phyloP scores from a whole-genome alignment of 768 basidiomycete species.

The Leccinum subtestaceum region DNA sequence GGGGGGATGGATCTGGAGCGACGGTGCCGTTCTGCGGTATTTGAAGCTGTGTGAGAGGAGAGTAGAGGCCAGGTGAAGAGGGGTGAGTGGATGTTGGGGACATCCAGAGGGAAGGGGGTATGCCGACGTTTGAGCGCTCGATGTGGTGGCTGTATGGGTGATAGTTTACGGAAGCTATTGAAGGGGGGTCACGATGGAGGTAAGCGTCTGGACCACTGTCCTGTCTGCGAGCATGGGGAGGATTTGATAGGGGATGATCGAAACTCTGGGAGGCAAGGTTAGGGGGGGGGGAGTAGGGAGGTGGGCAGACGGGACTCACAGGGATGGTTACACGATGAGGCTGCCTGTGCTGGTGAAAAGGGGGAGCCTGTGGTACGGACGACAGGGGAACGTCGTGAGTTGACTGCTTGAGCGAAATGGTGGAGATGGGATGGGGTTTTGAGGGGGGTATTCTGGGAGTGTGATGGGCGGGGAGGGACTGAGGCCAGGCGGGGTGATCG shows the following conservation, averaged over 20 bases:
- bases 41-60: slow-evolving; percentile 39
- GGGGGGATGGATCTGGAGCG: slow-evolving; percentile 32
- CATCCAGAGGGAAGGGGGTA: slow-evolving; percentile 85
- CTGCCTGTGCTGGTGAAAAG: slow-evolving; percentile 15
- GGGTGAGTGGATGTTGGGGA: slow-evolving; percentile 57
- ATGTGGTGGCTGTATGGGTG: slow-evolving; percentile 31
- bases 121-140: slow-evolving; percentile 51
- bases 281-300: slow-evolving; percentile 1
- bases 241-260: slow-evolving; percentile 21
- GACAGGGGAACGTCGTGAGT: slow-evolving; percentile 15
- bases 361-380: slow-evolving; percentile 9
- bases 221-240: slow-evolving; percentile 6
- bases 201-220: slow-evolving; percentile 14
- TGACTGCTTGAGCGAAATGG: slow-evolving; percentile 18
- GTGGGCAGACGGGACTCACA: slow-evolving; percentile 8
- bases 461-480: slow-evolving; percentile 22
- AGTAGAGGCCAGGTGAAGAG: slow-evolving; percentile 40
- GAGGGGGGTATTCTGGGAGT: slow-evolving; percentile 27
- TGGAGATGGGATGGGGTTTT: slow-evolving; percentile 30
- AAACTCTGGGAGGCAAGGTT: slow-evolving; percentile 13
- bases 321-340: slow-evolving; percentile 13
- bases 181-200: slow-evolving; percentile 18
- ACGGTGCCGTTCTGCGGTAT: slow-evolving; percentile 33
- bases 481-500: slow-evolving; percentile 30
- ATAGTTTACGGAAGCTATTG: slow-evolving; percentile 22